Conservation (phyloP, 2,329 filamentous ascomycete species). For the Colletotrichum kahawae region DNA sequence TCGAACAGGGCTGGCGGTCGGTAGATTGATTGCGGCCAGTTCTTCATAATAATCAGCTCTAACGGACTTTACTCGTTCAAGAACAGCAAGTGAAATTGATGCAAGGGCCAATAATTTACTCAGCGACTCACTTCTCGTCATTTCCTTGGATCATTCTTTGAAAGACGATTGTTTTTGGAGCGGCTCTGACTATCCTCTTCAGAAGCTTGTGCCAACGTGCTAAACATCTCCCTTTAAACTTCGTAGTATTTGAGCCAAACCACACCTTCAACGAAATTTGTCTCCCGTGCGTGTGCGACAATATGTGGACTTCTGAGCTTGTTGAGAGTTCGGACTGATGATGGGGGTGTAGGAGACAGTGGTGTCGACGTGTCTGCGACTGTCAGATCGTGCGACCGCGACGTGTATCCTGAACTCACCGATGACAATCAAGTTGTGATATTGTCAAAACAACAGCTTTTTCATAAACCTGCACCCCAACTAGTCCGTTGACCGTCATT, state of each 20-base stretch:
- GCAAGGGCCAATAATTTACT: too few relatives aligned
- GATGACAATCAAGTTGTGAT: neutral
- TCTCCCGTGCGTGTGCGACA: neutral
- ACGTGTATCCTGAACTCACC: neutral
- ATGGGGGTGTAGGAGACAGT: neutral
- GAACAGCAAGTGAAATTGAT: too few relatives aligned
- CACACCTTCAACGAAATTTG: neutral
- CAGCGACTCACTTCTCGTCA: too few relatives aligned
- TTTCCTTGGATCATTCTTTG: too few relatives aligned
- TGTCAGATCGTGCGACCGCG: neutral
- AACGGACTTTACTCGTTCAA: too few relatives aligned
- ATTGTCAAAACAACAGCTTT: accelerated
- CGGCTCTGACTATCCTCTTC: too few relatives aligned
- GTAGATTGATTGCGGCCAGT: neutral
- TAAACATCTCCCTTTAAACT: neutral
- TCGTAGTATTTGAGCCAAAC: neutral
- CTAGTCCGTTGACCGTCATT: too few relatives aligned
- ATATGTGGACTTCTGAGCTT: neutral
- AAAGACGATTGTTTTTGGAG: too few relatives aligned
- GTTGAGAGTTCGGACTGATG: neutral
- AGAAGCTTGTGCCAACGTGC: too few relatives aligned
- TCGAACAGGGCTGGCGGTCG: neutral
- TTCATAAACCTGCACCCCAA: neutral
- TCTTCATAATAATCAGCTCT: neutral
- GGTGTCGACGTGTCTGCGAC: neutral